A percentile compares a stretch with the other conserved stretches of the same genome.
Evolutionary conservation across 1,284 basidiomycete species (phyloP).

Genomic region (Heliocybe sulcata): DNA sequence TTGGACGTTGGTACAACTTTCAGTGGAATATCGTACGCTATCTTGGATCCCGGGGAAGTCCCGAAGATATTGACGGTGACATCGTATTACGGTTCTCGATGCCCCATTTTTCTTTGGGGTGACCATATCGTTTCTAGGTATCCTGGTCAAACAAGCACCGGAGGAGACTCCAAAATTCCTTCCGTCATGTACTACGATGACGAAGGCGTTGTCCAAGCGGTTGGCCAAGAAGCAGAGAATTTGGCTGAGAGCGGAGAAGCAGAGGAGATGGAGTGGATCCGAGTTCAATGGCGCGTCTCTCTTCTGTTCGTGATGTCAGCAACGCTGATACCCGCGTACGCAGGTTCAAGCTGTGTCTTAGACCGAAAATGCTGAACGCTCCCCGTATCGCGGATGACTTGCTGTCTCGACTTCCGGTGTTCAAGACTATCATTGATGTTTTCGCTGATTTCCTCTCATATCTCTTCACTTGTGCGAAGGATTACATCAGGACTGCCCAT

Average conservation of each 20-base stretch:
- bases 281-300: conserved; percentile 22
- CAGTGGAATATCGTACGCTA: conserved; percentile 12
- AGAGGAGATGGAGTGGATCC: conserved; percentile 20
- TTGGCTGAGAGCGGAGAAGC: conserved; percentile 18
- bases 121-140: conserved; percentile 10
- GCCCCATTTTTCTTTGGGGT: conserved; percentile 16
- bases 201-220: conserved; percentile 19
- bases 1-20: conserved; percentile 15
- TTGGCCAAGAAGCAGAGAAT: conserved; percentile 25
- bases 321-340: background rate
- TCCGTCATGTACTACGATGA: conserved; percentile 26
- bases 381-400: background rate
- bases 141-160: conserved; percentile 9
- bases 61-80: conserved; percentile 12
- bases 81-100: conserved; percentile 4
- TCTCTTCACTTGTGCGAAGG: conserved; percentile 3
- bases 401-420: conserved; percentile 1
- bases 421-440: conserved; percentile 7
- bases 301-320: background rate
- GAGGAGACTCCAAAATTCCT: conserved; percentile 27
- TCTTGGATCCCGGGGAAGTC: conserved; percentile 14
- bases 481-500: conserved; percentile 3
- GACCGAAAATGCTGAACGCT: conserved; percentile 3
- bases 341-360: conserved; percentile 14
- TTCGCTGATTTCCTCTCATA: conserved; percentile 9